A percentile compares a stretch with the other conserved stretches of the same genome.
Conservation (phyloP, 2,329 filamentous ascomycete genomes). For the Penicillium janthinellum region DNA sequence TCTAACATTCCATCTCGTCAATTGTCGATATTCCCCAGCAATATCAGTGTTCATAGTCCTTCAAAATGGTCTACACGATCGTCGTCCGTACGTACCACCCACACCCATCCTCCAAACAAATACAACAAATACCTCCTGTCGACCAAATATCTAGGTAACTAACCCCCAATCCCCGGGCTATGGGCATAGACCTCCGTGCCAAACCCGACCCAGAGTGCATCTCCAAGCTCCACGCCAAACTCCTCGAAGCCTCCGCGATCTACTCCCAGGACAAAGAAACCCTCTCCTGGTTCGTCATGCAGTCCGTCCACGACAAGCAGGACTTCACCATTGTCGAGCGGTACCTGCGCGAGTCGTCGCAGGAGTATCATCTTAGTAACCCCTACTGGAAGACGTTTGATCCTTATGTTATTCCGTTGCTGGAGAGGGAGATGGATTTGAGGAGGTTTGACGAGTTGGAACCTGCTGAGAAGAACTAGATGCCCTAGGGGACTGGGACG, state of each 20-base stretch:
- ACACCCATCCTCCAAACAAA: neutral
- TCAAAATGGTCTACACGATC: constrained; percentile 35
- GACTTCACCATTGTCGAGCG: constrained; percentile 76
- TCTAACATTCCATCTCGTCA: neutral
- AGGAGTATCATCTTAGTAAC: constrained; percentile 67
- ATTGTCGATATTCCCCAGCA: neutral
- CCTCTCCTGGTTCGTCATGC: constrained; percentile 74
- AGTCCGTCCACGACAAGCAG: constrained; percentile 67
- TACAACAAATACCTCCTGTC: too few species aligned
- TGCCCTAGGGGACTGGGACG: neutral
- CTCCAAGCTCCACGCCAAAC: constrained; percentile 68
- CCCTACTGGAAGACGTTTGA: constrained; percentile 78
- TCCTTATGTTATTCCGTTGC: constrained; percentile 68
- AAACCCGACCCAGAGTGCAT: constrained; percentile 67
- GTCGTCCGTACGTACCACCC: constrained; percentile 30
- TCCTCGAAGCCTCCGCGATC: constrained; percentile 72
- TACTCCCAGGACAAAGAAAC: constrained; percentile 74
- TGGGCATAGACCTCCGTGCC: constrained; percentile 57
- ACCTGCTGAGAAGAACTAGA: constrained; percentile 1
- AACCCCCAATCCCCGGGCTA: too few species aligned
- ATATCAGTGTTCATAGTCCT: neutral
- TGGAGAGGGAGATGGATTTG: constrained; percentile 71
- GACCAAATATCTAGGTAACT: too few species aligned
- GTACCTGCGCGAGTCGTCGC: constrained; percentile 63
- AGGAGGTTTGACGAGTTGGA: constrained; percentile 68